phyloP scores from a whole-genome alignment of 2,329 filamentous ascomycete species.

The Metarhizium robertsii region DNA sequence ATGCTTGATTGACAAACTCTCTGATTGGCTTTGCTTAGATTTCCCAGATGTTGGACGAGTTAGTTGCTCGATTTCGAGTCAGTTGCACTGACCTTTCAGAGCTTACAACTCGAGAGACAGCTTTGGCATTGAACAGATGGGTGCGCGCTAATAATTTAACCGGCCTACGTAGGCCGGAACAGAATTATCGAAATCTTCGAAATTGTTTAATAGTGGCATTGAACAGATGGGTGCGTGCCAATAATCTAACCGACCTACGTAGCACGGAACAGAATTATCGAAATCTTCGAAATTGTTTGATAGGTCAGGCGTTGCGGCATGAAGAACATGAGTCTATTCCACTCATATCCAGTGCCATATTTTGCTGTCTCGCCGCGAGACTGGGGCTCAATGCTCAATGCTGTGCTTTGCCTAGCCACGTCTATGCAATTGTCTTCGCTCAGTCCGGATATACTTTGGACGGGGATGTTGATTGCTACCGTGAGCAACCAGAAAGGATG shows the following conservation, averaged over 20 bases:
- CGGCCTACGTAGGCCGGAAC: too few species aligned
- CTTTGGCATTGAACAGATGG: constrained; percentile 59
- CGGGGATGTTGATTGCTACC: constrained; percentile 29
- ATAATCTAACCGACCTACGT: constrained; percentile 63
- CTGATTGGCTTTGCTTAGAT: constrained; percentile 33
- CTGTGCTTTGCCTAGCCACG: constrained; percentile 76
- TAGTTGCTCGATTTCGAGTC: constrained; percentile 46
- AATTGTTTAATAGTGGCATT: too few species aligned
- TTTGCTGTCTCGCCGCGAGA: constrained; percentile 65
- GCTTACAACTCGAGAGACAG: constrained; percentile 56
- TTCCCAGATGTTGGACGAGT: constrained; percentile 52
- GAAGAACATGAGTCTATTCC: constrained; percentile 71
- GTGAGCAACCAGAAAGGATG: constrained; percentile 43
- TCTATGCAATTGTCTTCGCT: constrained; percentile 70
- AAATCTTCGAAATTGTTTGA: constrained; percentile 76
- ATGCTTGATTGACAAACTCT: background rate
- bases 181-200: too few species aligned
- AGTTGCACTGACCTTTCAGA: constrained; percentile 43
- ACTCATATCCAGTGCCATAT: constrained; percentile 80
- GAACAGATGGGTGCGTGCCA: constrained; percentile 57
- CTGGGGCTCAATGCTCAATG: constrained; percentile 69
- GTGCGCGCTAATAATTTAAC: constrained; percentile 59
- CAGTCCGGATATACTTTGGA: constrained; percentile 52
- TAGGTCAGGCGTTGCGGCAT: constrained; percentile 70
- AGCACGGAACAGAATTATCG: constrained; percentile 60